These are phyloP conservation scores for Vanrija pseudolonga DNA, from an alignment of 1,284 basidiomycete genomes.

Conservation along the genomic window DNA sequence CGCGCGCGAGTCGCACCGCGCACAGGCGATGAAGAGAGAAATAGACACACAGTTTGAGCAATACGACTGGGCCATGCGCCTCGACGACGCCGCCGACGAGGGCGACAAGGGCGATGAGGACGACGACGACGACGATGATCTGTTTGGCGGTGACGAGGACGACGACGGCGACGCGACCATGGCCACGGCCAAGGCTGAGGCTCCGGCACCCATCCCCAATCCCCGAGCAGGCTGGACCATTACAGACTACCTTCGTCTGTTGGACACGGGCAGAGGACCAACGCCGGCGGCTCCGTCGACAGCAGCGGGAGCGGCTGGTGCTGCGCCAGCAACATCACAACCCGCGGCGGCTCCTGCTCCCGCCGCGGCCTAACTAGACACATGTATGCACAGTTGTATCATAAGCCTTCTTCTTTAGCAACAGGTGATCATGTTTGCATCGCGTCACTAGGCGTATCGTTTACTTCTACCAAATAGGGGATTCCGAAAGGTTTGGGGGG, in stretches of 20 bases:
- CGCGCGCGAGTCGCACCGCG: conserved; percentile 19
- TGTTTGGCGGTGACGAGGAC: conserved; percentile 23
- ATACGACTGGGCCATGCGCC: conserved; percentile 32
- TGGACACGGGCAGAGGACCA: conserved; percentile 28
- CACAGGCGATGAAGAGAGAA: conserved; percentile 21
- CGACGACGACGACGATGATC: conserved; percentile 14
- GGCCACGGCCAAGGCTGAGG: not conserved
- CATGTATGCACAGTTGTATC: no score
- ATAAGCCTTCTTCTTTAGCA: no score
- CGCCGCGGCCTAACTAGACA: no score
- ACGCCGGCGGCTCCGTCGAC: not conserved
- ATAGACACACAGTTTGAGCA: conserved; percentile 26
- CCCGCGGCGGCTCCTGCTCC: no score
- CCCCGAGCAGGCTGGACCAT: conserved; percentile 31
- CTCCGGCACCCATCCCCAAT: conserved; percentile 12
- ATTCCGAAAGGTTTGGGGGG: no score
- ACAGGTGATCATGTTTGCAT: no score
- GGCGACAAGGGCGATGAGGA: conserved; percentile 20
- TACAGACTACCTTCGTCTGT: conserved; percentile 31
- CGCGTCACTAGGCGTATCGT: no score
- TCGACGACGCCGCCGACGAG: conserved; percentile 16
- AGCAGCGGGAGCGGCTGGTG: no score
- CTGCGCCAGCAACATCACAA: no score
- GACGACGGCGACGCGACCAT: conserved; percentile 12
- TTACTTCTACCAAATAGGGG: no score